Conservation (phyloP, 805 yeast genomes). For the Myxozyma udenii region DNA sequence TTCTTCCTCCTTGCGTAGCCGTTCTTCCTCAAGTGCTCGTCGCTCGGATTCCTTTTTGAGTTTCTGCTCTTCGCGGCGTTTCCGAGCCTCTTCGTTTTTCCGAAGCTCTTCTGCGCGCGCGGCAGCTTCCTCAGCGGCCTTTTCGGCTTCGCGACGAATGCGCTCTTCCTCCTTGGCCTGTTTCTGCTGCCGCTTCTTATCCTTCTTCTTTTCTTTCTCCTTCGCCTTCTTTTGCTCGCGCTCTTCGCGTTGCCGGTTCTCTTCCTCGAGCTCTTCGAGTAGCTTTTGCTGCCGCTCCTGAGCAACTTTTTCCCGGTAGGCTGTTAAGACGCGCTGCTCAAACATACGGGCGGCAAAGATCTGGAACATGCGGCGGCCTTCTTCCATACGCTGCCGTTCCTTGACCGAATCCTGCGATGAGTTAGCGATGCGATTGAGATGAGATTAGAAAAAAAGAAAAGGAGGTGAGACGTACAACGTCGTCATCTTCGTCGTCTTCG, state of each 20-base stretch:
- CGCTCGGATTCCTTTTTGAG: slow-evolving; percentile 33
- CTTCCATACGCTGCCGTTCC: slow-evolving; percentile 66
- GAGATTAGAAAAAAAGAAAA: background rate
- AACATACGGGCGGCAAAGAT: slow-evolving; percentile 75
- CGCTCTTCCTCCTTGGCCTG: slow-evolving; percentile 44
- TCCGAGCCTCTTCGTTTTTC: slow-evolving; percentile 28
- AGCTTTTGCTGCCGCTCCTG: slow-evolving; percentile 53
- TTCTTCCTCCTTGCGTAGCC: slow-evolving; percentile 28
- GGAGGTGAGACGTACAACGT: background rate
- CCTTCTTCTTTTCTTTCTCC: slow-evolving; percentile 44
- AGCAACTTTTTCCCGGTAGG: slow-evolving; percentile 77
- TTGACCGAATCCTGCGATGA: slow-evolving; percentile 29
- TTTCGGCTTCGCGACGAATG: slow-evolving; percentile 38
- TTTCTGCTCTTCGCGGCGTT: slow-evolving; percentile 30
- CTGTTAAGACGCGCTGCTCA: slow-evolving; percentile 66
- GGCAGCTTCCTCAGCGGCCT: slow-evolving; percentile 34
- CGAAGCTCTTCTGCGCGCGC: slow-evolving; percentile 25
- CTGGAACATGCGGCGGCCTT: slow-evolving; percentile 76
- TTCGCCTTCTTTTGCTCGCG: slow-evolving; percentile 38
- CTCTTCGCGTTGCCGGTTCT: slow-evolving; percentile 30
- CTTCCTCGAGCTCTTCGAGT: slow-evolving; percentile 36
- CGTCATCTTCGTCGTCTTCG: slow-evolving; percentile 32
- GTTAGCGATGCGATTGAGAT: background rate
- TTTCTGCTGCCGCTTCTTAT: slow-evolving; percentile 42
- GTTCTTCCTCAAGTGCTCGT: slow-evolving; percentile 36